Evolutionary conservation across 2,329 filamentous ascomycete species (phyloP).

Genomic region (Trichoderma breve): DNA sequence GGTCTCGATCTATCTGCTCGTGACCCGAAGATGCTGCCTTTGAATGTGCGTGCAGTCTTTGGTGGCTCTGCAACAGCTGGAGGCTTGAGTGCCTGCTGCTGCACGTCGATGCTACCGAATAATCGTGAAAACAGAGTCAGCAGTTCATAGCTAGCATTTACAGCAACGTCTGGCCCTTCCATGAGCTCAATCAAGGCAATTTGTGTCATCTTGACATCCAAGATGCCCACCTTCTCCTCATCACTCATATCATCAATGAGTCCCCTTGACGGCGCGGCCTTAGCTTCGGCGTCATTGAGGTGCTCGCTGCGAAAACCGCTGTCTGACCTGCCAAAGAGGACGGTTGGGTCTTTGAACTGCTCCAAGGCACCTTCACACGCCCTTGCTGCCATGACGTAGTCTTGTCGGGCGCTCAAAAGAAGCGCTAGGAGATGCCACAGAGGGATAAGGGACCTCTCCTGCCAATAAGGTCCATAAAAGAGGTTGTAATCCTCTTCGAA

Average conservation of each 20-base stretch:
- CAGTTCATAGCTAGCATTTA: slow-evolving; percentile 85
- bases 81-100: slow-evolving; percentile 39
- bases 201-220: slow-evolving; percentile 97
- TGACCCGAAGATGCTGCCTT: slow-evolving; percentile 74
- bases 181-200: slow-evolving; percentile 77
- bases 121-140: slow-evolving; percentile 77
- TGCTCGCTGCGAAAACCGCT: slow-evolving; percentile 63
- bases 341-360: slow-evolving; percentile 71
- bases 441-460: slow-evolving; percentile 67
- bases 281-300: slow-evolving; percentile 54
- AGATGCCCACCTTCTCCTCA: slow-evolving; percentile 77
- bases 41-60: slow-evolving; percentile 67
- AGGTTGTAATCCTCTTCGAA: slow-evolving; percentile 44
- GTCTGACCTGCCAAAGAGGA: slow-evolving; percentile 65
- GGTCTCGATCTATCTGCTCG: slow-evolving; percentile 47
- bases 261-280: slow-evolving; percentile 38
- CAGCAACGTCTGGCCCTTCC: slow-evolving; percentile 79
- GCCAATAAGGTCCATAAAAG: slow-evolving; percentile 52
- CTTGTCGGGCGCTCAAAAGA: slow-evolving; percentile 80
- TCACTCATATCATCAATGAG: slow-evolving; percentile 78
- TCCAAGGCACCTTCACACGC: slow-evolving; percentile 91
- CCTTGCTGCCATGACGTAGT: slow-evolving; percentile 74
- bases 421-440: slow-evolving; percentile 90
- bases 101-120: slow-evolving; percentile 60
- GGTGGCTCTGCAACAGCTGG: slow-evolving; percentile 54